phyloP scores from a whole-genome alignment of 1,284 basidiomycete species.

The Moesziomyces parantarcticus region DNA sequence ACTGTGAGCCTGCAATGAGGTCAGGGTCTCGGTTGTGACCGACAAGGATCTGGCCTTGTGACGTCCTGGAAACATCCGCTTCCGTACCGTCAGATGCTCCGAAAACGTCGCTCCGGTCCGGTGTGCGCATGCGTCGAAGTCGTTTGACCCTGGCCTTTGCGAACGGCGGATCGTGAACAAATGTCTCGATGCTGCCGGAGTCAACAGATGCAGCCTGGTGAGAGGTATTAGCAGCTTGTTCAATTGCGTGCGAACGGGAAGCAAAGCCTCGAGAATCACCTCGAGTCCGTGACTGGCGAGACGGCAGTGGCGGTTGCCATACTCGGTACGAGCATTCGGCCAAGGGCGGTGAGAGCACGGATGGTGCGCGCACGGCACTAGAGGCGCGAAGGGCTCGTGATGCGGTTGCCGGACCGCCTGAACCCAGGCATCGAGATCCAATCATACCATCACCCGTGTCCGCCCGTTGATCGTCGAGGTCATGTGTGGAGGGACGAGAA shows the following conservation, averaged over 20 bases:
- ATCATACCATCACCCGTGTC: slow-evolving; percentile 43
- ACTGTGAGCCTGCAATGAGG: background rate
- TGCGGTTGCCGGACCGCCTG: slow-evolving; percentile 23
- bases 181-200: slow-evolving; percentile 20
- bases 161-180: slow-evolving; percentile 20
- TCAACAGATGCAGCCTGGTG: slow-evolving; percentile 8
- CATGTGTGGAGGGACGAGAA: slow-evolving; percentile 11
- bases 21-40: too few relatives aligned
- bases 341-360: slow-evolving; percentile 4
- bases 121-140: slow-evolving; percentile 2
- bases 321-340: slow-evolving; percentile 38
- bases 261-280: slow-evolving; percentile 11
- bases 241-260: background rate
- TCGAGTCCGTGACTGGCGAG: background rate
- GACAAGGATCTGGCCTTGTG: background rate
- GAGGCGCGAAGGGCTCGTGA: slow-evolving; percentile 17
- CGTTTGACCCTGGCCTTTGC: slow-evolving; percentile 22
- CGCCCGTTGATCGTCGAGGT: slow-evolving; percentile 3
- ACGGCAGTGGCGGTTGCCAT: slow-evolving; percentile 15
- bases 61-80: too few relatives aligned
- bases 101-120: background rate
- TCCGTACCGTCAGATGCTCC: background rate
- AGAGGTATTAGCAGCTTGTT: slow-evolving; percentile 1
- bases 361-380: background rate
- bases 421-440: slow-evolving; percentile 36